Percentiles rank a stretch among this genome's conserved stretches.
Conservation (phyloP, 495 filamentous ascomycete species). For the Penicillium canariense region DNA sequence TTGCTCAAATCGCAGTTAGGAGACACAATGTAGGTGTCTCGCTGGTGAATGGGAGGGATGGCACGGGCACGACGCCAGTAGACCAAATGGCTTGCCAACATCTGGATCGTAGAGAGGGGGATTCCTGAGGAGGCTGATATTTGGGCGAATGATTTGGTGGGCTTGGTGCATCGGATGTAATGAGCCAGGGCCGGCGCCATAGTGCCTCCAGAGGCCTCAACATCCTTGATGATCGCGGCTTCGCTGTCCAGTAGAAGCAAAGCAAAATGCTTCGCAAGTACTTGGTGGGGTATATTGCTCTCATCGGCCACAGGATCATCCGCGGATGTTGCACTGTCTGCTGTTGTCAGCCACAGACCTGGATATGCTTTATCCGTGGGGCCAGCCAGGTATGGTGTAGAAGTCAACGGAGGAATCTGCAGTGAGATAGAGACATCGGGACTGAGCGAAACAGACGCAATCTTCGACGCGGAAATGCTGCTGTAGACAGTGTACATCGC, state of each 20-base stretch:
- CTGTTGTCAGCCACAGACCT: conserved; percentile 83
- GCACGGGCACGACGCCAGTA: conserved; percentile 92
- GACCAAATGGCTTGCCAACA: conserved; percentile 85
- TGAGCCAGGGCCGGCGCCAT: conserved; percentile 70
- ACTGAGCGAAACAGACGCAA: conserved; percentile 67
- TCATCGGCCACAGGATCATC: conserved; percentile 61
- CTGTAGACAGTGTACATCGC: conserved; percentile 79
- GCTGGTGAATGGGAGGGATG: conserved; percentile 83
- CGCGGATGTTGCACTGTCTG: conserved; percentile 64
- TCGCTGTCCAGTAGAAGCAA: conserved; percentile 82
- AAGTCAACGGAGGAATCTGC: conserved; percentile 80
- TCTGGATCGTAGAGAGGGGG: conserved; percentile 72
- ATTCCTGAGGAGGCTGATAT: conserved; percentile 72
- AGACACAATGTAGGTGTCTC: conserved; percentile 90
- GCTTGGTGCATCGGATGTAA: conserved; percentile 79
- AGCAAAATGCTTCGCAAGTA: conserved; percentile 80
- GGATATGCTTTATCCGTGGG: conserved; percentile 61
- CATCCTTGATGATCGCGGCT: conserved; percentile 75
- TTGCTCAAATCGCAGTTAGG: conserved; percentile 83
- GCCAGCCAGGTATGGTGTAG: conserved; percentile 68
- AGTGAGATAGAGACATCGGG: conserved; percentile 67
- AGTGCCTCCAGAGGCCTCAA: conserved; percentile 72
- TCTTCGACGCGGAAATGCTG: conserved; percentile 76
- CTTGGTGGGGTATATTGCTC: conserved; percentile 49
- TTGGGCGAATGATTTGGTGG: conserved; percentile 81